phyloP scores from a whole-genome alignment of 768 basidiomycete species.

The Termitomyces sp. region DNA sequence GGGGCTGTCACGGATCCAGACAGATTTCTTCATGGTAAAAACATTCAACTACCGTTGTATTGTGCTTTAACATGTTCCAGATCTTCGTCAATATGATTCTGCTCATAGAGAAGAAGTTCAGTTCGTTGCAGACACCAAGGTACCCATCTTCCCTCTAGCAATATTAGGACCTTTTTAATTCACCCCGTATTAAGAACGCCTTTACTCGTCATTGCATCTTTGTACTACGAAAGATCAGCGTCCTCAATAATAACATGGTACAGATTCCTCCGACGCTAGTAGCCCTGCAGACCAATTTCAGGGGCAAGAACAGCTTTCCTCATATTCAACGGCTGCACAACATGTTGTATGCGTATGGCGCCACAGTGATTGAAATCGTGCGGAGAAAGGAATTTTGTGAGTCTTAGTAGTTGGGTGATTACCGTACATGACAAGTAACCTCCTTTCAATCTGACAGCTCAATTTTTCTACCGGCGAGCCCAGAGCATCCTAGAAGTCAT shows the following conservation, averaged over 20 bases:
- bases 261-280: constrained; percentile 62
- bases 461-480: constrained; percentile 78
- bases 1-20: constrained; percentile 47
- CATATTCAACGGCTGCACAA: constrained; percentile 86
- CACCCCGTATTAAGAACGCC: constrained; percentile 47
- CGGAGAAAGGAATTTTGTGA: constrained; percentile 85
- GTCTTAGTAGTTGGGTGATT: constrained; percentile 16
- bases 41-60: not conserved
- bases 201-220: constrained; percentile 64
- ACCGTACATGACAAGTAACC: not conserved
- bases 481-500: constrained; percentile 80
- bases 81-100: constrained; percentile 60
- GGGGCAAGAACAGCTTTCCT: constrained; percentile 78
- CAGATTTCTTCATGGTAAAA: constrained; percentile 44
- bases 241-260: constrained; percentile 77
- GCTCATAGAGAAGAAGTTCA: constrained; percentile 57
- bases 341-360: constrained; percentile 89
- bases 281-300: constrained; percentile 64
- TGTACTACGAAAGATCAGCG: constrained; percentile 69
- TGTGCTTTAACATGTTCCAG: constrained; percentile 25
- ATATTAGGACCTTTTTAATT: constrained; percentile 13
- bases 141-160: constrained; percentile 17
- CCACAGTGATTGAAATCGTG: constrained; percentile 86
- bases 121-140: constrained; percentile 50
- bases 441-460: constrained; percentile 44